Evolutionary conservation across 164 flowering plant genomes (phyloP).

Genomic region (Sedum album): DNA sequence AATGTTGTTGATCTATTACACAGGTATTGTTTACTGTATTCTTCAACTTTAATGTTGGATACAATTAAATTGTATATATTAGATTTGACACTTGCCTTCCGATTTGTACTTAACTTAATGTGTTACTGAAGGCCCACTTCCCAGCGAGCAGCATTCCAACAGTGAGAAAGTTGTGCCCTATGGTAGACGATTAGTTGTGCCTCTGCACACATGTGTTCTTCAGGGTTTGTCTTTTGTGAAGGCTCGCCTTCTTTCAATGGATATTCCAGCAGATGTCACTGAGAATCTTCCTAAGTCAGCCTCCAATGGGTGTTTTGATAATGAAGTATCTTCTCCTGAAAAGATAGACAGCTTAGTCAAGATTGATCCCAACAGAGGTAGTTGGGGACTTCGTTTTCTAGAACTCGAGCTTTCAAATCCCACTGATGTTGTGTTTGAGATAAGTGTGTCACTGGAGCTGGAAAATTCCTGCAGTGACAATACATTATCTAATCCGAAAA

Average conservation of each 20-base stretch:
- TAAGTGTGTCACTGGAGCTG: slow-evolving; percentile 69
- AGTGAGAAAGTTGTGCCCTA: slow-evolving; percentile 49
- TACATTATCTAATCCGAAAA: slow-evolving; percentile 46
- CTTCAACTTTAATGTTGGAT: not conserved
- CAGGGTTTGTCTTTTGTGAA: slow-evolving; percentile 90
- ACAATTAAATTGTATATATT: not conserved
- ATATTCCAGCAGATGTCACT: slow-evolving; percentile 88
- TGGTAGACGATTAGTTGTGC: slow-evolving; percentile 86
- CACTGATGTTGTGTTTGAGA: slow-evolving; percentile 87
- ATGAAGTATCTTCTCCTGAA: slow-evolving; percentile 24
- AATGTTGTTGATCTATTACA: slow-evolving; percentile 74
- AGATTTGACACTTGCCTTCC: not conserved
- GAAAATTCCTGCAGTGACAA: slow-evolving; percentile 40
- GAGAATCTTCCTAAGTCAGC: slow-evolving; percentile 43
- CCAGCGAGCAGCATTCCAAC: slow-evolving; percentile 28
- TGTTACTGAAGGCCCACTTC: slow-evolving; percentile 42
- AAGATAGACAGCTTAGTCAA: slow-evolving; percentile 56
- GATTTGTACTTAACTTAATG: not conserved
- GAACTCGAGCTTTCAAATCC: slow-evolving; percentile 96
- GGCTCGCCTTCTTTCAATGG: slow-evolving; percentile 96
- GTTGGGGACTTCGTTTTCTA: slow-evolving; percentile 95
- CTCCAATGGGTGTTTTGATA: slow-evolving; percentile 17
- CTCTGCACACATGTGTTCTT: slow-evolving; percentile 78
- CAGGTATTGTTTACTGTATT: slow-evolving; percentile 42
- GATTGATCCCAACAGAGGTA: slow-evolving; percentile 93